These are phyloP conservation scores for Pyrenula massariospora DNA, from an alignment of 495 filamentous ascomycete species.

Conservation along the genomic window DNA sequence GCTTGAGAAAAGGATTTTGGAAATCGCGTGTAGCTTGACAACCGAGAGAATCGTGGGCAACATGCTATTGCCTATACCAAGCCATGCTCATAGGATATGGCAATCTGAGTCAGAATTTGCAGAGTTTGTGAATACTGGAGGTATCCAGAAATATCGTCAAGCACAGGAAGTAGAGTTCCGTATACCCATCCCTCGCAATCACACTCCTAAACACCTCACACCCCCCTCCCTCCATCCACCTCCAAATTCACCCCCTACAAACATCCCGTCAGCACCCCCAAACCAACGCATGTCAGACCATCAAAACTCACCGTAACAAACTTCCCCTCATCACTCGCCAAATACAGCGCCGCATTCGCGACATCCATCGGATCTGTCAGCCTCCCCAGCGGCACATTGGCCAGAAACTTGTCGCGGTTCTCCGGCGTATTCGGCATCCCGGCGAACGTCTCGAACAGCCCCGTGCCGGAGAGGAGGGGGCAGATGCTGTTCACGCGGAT, in stretches of 20 bases:
- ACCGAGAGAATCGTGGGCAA: no score
- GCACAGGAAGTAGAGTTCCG: no score
- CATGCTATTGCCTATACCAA: no score
- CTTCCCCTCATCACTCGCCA: constrained; percentile 54
- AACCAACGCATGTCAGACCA: no score
- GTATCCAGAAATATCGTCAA: no score
- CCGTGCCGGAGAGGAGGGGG: constrained; percentile 50
- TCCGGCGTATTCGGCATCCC: constrained; percentile 57
- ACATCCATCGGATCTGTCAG: constrained; percentile 54
- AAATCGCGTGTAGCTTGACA: no score
- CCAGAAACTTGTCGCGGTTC: constrained; percentile 55
- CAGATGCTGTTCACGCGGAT: constrained; percentile 55
- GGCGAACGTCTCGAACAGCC: constrained; percentile 52
- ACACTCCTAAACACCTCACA: no score
- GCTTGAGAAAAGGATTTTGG: no score
- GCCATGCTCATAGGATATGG: no score
- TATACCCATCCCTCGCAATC: no score
- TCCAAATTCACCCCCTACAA: constrained; percentile 31
- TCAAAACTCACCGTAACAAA: constrained; percentile 50
- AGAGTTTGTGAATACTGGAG: no score
- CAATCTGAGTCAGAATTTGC: no score
- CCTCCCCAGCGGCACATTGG: constrained; percentile 53
- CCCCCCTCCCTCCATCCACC: constrained; percentile 44
- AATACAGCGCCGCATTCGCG: constrained; percentile 52
- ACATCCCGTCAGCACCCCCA: neutral